Evolutionary conservation across 2,329 filamentous ascomycete genomes (phyloP), one percentile per base, ranked within the genome.

Genomic region (Pseudogymnoascus sp.): DNA sequence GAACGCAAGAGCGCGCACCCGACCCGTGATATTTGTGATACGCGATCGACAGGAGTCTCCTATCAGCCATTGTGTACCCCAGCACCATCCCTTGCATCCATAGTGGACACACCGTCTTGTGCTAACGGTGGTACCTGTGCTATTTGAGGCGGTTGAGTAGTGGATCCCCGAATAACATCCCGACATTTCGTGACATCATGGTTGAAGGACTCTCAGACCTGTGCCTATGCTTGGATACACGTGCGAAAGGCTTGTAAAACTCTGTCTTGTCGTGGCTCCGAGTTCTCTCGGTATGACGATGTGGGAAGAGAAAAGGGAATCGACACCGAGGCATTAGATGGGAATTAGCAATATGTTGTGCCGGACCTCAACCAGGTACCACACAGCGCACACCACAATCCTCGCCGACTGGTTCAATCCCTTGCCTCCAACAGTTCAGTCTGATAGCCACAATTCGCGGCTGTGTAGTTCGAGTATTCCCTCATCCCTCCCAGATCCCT

Each of bases 381-480:
- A 18, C 28, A 34, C 50, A 34, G 25, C 10, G 4, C n/a, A 14
- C 50, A 12, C 28, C 50, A 11, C n/a, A 56, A 18, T 56, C 25
- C n/a, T 34, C 50, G 28, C 8, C 50, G 28, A 56, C 25, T 18
- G 50, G 50, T 34, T 36, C n/a, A 34, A 56, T 56, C 21, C 28
- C 5, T 14, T 31, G 18, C 50, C 16, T 36, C 28, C 16, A 56
- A 2, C 28, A 18, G 28, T 34, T 14, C 50, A 18, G n/a, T 34
- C 5, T 14, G 50, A 56, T 34, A 31, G 50, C 50, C 50, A 56
- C 50, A 56, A 36, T 56, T 56, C 50, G 50, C n/a, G 50, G 50
- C 50, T 56, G 28, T 56, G 50, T 56, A 7, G 28, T 21, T 31
- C 4, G 8, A 36, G 50, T 34, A 56, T 25, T 56, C 50, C 28